A percentile compares a stretch with the other conserved stretches of the same genome.
These are phyloP conservation scores for Monosporascus sp. DNA, from an alignment of 2,329 filamentous ascomycete genomes.

Conservation along the genomic window DNA sequence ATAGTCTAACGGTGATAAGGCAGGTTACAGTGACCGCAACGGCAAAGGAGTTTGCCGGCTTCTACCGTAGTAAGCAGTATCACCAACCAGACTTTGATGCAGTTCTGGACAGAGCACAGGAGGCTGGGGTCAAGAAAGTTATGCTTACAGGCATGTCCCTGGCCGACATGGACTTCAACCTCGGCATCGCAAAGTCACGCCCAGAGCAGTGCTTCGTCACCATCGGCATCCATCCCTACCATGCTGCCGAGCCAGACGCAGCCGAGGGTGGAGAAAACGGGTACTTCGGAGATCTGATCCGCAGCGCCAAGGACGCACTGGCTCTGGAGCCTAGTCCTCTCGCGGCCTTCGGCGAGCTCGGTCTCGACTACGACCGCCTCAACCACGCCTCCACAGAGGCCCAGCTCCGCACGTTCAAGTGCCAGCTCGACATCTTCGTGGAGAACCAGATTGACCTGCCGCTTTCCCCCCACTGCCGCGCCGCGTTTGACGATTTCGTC, in stretches of 20 bases:
- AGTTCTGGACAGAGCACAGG: conserved; percentile 35
- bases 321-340: conserved; percentile 24
- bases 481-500: conserved; percentile 38
- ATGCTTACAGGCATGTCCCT: conserved; percentile 36
- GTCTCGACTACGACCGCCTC: conserved; percentile 44
- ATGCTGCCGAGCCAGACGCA: conserved; percentile 37
- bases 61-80: conserved; percentile 44
- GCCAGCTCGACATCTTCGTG: conserved; percentile 35
- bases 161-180: conserved; percentile 22
- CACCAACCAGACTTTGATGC: conserved; percentile 39
- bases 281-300: conserved; percentile 20
- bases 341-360: conserved; percentile 44
- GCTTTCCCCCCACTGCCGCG: conserved; percentile 36
- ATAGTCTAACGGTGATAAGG: not conserved
- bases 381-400: conserved; percentile 35
- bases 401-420: conserved; percentile 34
- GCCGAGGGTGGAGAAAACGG: conserved; percentile 3
- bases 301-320: conserved; percentile 17
- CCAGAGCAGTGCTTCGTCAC: conserved; percentile 36
- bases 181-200: conserved; percentile 22
- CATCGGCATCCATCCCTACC: conserved; percentile 46
- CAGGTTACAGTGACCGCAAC: conserved; percentile 34
- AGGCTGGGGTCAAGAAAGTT: conserved; percentile 36
- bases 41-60: conserved; percentile 41
- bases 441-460: conserved; percentile 28